Evolutionary conservation across 2,329 filamentous ascomycete genomes (phyloP).

Genomic region (Endoconidiophora polonica): DNA sequence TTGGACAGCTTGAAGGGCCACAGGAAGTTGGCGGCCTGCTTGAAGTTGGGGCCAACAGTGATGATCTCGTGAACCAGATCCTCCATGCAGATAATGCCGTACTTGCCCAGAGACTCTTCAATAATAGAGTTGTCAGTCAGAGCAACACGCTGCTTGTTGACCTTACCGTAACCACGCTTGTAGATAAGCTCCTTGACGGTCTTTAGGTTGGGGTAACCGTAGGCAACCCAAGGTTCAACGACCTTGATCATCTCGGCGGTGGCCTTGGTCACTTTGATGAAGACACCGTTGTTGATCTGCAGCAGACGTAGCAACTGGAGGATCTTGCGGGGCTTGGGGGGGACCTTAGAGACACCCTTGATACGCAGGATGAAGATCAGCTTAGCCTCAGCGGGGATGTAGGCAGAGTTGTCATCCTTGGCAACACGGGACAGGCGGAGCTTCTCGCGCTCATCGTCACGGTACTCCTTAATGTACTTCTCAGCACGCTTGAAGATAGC

Average conservation of each 20-base stretch:
- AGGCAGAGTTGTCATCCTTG: constrained; percentile 85
- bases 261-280: constrained; percentile 94
- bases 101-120: constrained; percentile 92
- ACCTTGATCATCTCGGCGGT: constrained; percentile 95
- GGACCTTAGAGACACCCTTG: constrained; percentile 99
- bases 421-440: constrained; percentile 77
- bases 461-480: constrained; percentile 99
- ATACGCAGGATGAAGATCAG: constrained; percentile 97
- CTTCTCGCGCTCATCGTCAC: constrained; percentile 95
- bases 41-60: constrained; percentile 98
- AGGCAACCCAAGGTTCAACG: constrained; percentile 97
- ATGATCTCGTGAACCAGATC: constrained; percentile 98
- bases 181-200: constrained; percentile 97
- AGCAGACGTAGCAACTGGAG: constrained; percentile 97
- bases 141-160: constrained; percentile 93
- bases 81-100: constrained; percentile 98
- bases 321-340: constrained; percentile 99
- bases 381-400: constrained; percentile 87
- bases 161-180: constrained; percentile 99
- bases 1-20: constrained; percentile 99
- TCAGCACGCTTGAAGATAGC: constrained; percentile 99
- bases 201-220: constrained; percentile 99
- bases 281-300: constrained; percentile 99
- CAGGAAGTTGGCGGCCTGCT: constrained; percentile 97
- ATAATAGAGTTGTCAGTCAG: constrained; percentile 97